Evolutionary conservation across 2,329 filamentous ascomycete genomes (phyloP).

Genomic region (Hymenoscyphus linearis): DNA sequence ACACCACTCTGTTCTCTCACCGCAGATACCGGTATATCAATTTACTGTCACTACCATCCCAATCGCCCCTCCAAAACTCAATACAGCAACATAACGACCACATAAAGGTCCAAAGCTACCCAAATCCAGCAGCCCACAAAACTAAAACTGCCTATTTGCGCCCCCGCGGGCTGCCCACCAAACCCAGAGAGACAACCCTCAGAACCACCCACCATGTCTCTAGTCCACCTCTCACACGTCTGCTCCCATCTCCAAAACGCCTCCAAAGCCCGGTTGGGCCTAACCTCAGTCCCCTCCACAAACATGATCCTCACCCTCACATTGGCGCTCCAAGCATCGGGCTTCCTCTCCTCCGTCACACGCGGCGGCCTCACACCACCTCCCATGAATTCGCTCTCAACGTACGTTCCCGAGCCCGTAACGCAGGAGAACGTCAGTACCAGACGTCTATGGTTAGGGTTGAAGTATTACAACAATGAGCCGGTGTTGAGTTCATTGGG

Average conservation of each 20-base stretch:
- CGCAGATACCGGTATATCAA: not conserved
- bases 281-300: slow-evolving; percentile 64
- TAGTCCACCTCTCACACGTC: slow-evolving; percentile 64
- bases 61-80: not conserved
- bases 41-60: not conserved
- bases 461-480: slow-evolving; percentile 71
- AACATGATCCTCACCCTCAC: slow-evolving; percentile 60
- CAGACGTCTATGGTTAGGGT: slow-evolving; percentile 62
- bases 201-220: slow-evolving; percentile 49
- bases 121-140: not conserved
- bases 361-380: slow-evolving; percentile 57
- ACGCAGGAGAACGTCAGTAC: slow-evolving; percentile 56
- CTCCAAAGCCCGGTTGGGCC: slow-evolving; percentile 60
- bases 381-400: slow-evolving; percentile 41
- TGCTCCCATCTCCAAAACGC: slow-evolving; percentile 73
- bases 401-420: slow-evolving; percentile 44
- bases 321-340: slow-evolving; percentile 61
- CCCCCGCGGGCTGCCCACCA: slow-evolving; percentile 21
- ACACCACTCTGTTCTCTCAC: not conserved
- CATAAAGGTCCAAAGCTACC: not conserved
- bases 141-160: slow-evolving; percentile 15
- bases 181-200: slow-evolving; percentile 5
- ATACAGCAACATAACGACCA: not conserved
- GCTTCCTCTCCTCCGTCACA: slow-evolving; percentile 63
- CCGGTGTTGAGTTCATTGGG: slow-evolving; percentile 60